Base-by-base conservation (phyloP, 805 yeast genomes). In the Wickerhamomyces chambardii region DNA sequence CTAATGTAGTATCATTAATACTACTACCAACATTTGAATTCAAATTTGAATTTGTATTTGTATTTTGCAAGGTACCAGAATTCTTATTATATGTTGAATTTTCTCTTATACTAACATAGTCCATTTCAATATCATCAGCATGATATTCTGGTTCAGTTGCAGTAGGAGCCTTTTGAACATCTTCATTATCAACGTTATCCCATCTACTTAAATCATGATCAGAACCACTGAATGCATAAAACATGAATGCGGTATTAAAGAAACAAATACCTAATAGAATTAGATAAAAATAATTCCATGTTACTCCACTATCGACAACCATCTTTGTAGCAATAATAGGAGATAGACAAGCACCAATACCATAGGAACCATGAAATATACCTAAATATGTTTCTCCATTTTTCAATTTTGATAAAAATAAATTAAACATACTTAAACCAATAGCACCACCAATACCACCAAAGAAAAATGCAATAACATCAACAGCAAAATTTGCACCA, bases 341-440 rank as follows among this genome's bases (percentile, higher is more conserved):
- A 4, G 81, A 66, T 2, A 74, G 37, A 4, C 77, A 67, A 3
- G 84, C 85, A 10, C 85, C 85, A 3, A 73, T 26, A 2, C 86
- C 86, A 49, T 78, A 79, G 6, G 58, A 46, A 0, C 80, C 84
- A 52, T 78, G 85, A 45, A 67, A 66, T 34, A 61, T 55, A 1
- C 84, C 78, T 28, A 77, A 52, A 40, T 66, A 68, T 24, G 60
- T 62, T 10, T 77, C 65, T 14, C 70, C 62, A 28, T 64, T 62
- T 32, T 66, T 61, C 31, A 78, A 55, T 37, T 66, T 53, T 4
- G 75, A 56, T 15, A 74, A 40, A 43, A 73, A 75, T 15, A 74
- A 65, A 45, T 75, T 76, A 30, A 63, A 61, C 41, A 73, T 77
- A 5, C 78, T 61, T 17, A 69, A 39, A 3, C 66, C 64, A 28